Conservation (phyloP, 305 asterid species). For the Fraxinus ornus region DNA sequence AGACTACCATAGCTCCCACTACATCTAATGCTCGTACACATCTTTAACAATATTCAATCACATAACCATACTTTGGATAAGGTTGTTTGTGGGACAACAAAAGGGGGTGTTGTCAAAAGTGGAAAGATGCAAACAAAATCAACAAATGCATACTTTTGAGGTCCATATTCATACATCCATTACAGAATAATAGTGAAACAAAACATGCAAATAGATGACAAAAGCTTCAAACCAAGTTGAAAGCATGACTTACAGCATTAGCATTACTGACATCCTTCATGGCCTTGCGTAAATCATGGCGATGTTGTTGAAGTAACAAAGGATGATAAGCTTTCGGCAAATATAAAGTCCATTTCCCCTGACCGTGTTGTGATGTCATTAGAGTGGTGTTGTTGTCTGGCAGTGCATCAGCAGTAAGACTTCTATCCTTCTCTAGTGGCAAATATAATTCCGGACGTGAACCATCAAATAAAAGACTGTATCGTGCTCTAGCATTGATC, state of each 20-base stretch:
- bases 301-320: conserved; percentile 75
- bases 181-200: conserved; percentile 8
- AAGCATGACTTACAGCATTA: conserved; percentile 60
- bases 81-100: neutral
- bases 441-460: conserved; percentile 74
- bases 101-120: conserved; percentile 5
- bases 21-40: neutral
- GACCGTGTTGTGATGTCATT: conserved; percentile 40
- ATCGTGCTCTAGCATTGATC: conserved; percentile 93
- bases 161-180: conserved; percentile 3
- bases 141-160: neutral
- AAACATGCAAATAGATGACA: conserved; percentile 4
- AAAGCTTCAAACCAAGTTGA: conserved; percentile 15
- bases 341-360: conserved; percentile 71
- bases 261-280: conserved; percentile 72
- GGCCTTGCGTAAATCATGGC: conserved; percentile 62
- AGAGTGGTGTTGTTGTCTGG: conserved; percentile 31
- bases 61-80: neutral
- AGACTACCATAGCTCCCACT: neutral
- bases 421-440: conserved; percentile 50
- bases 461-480: conserved; percentile 83
- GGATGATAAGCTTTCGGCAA: conserved; percentile 89
- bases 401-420: conserved; percentile 35
- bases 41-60: neutral
- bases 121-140: conserved; percentile 10